Evolutionary conservation across 2,329 filamentous ascomycete genomes (phyloP), one percentile per base, ranked within the genome.

Genomic region (Claviceps sp.): DNA sequence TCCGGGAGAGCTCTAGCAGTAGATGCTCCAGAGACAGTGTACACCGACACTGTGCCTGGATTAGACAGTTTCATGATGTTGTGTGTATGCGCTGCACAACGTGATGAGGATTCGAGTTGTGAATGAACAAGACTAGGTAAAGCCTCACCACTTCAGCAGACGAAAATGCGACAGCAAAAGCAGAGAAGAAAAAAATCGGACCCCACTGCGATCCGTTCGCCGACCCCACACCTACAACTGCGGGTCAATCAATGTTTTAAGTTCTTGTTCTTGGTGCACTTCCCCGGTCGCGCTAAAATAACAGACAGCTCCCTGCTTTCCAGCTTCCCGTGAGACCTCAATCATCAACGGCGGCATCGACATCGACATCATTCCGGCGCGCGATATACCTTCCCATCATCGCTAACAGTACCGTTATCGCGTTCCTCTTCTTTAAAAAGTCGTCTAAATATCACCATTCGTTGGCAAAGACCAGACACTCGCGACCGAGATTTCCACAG

Each of bases 11-110:
- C 87, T 26, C 91, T 81, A 6, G 88, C 86, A 18, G 88, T 91
- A 38, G 88, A 88, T 37, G 88, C 88, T 58, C 93, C 94, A 40
- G 91, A 89, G 62, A 98, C 87, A 51, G 93, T 97, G 65, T 98
- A 98, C 2, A 96, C 90, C 53, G 87, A 86, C 54, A 95, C 86
- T 45, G 84, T 78, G 56, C 88, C 87, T 58, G 87, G 82, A 61
- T 88, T 88, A 30, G 85, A 84, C 66, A 90, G 79, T 74, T 89
- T 88, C 87, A 91, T 91, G 55, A 52, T 26, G 47, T 43, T 20
- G 22, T 13, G 37, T 46, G 2, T 22, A 18, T 37, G 37, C 24
- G 22, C 37, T n/a, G 34, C 24, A 13, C 16, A 20, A 16, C 48
- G 26, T 43, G 37, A 22, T 20, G 47, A 30, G 24, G 22, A n/a